Conservation (phyloP, 768 basidiomycete species). For the Glaciozyma martinii region DNA sequence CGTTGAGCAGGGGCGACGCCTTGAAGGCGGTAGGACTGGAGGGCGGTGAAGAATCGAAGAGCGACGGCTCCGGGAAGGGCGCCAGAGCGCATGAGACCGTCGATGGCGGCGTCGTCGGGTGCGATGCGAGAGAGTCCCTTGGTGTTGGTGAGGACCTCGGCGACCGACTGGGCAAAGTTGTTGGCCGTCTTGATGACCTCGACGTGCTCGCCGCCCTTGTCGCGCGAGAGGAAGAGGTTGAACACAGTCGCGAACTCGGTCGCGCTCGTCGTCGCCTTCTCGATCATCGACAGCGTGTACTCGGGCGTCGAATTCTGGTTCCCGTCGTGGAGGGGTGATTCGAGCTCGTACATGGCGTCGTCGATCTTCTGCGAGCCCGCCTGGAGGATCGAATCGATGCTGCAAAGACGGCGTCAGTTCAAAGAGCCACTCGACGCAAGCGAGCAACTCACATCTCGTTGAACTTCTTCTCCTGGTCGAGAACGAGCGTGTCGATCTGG, state of each 20-base stretch:
- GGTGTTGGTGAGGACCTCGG: slow-evolving; percentile 84
- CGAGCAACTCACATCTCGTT: slow-evolving; percentile 58
- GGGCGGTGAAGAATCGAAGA: slow-evolving; percentile 83
- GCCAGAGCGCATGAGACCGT: slow-evolving; percentile 76
- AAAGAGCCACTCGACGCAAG: too few relatives aligned
- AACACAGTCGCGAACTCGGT: slow-evolving; percentile 93
- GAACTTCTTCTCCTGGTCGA: slow-evolving; percentile 94
- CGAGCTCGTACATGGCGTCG: slow-evolving; percentile 92
- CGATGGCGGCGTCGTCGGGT: slow-evolving; percentile 80
- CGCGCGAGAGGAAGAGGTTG: slow-evolving; percentile 72
- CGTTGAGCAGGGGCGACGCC: slow-evolving; percentile 58
- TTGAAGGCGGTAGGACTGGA: slow-evolving; percentile 91
- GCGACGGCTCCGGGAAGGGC: slow-evolving; percentile 80
- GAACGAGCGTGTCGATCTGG: slow-evolving; percentile 92
- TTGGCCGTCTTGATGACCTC: slow-evolving; percentile 97
- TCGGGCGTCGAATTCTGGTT: slow-evolving; percentile 97
- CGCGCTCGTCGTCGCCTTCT: slow-evolving; percentile 87
- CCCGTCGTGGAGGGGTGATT: slow-evolving; percentile 87
- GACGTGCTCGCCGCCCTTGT: slow-evolving; percentile 85
- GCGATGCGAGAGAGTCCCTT: slow-evolving; percentile 93
- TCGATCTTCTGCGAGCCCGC: slow-evolving; percentile 96
- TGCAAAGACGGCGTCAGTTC: too few relatives aligned
- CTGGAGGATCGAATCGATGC: slow-evolving; percentile 91
- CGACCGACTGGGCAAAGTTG: slow-evolving; percentile 84
- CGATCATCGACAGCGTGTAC: slow-evolving; percentile 95